Evolutionary conservation across 805 yeast species (phyloP), one percentile per base, ranked within the genome.

Genomic region (Barnettozyma vustinii): DNA sequence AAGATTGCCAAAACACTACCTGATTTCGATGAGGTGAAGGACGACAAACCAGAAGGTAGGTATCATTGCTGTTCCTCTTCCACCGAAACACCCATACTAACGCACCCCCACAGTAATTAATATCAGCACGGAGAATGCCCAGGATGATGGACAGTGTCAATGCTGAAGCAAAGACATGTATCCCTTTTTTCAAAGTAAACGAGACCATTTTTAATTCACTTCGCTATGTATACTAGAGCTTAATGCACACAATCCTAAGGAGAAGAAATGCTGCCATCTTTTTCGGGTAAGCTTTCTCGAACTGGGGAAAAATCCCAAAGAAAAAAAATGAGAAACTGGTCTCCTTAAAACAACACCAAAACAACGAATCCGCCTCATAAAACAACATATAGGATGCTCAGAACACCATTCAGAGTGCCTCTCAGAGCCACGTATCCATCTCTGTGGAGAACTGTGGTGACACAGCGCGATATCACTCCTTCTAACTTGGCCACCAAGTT

Each of bases 1-100:
- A 87, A 85, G 63, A 86, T 92, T 53, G 99, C 98, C 13, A 87
- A 86, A 63, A 80, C 87, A 50, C 75, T 94, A 52, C 98, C 98
- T 2, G 97, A 91, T 48, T 81, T 88, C 61, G 83, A 79, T 56
- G 66, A 67, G 13, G 37, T 50, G 4, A 57, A 54, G 37, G 51
- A 49, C 5, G 58, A 57, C 30, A 55, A 51, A 33, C 62, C 63
- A 20, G 65, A 61, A 16, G 47, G 52, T 48, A 18, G 33, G 54
- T 44, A 5, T 36, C 12, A 30, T 26, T 13, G 2, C 5, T 15
- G 7, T 9, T 18, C 6, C 16, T 5, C 8, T 30, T 30, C 16
- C 3, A 13, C 33, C 12, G 30, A 10, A 26, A 9, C 10, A 3
- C 4, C 13, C 3, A 4, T 51, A 57, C 56, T 58, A 56, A 57